phyloP scores from a whole-genome alignment of 768 basidiomycete genomes.

The Collybiopsis confluens region DNA sequence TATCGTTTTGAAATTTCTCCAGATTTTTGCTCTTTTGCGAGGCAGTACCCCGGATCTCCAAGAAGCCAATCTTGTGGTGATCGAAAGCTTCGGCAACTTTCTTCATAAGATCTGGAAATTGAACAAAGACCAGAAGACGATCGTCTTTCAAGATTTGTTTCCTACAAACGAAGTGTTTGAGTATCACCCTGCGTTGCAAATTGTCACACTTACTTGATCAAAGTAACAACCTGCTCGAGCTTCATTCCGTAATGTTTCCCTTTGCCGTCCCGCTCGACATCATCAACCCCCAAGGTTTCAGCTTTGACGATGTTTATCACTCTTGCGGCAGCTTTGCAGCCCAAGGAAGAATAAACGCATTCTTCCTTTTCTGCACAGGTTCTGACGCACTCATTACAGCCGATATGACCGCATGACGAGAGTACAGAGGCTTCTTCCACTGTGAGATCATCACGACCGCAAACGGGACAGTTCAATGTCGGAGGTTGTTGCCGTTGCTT shows the following conservation, averaged over 20 bases:
- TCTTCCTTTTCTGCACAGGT: slow-evolving; percentile 71
- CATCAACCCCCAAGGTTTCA: slow-evolving; percentile 75
- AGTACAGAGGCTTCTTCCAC: slow-evolving; percentile 75
- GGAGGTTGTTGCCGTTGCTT: slow-evolving; percentile 61
- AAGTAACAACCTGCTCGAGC: slow-evolving; percentile 67
- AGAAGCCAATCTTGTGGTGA: slow-evolving; percentile 66
- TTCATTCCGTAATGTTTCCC: slow-evolving; percentile 83
- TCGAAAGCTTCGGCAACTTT: slow-evolving; percentile 83
- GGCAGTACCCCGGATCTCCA: slow-evolving; percentile 79
- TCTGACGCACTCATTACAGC: slow-evolving; percentile 72
- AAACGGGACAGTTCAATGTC: slow-evolving; percentile 58
- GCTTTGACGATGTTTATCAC: slow-evolving; percentile 80
- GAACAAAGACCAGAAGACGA: slow-evolving; percentile 90
- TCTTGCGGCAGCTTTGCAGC: slow-evolving; percentile 78
- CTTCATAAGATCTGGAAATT: slow-evolving; percentile 89
- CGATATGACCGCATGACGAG: slow-evolving; percentile 90
- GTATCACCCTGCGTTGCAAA: neutral
- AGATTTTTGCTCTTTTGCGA: slow-evolving; percentile 76
- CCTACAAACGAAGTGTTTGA: slow-evolving; percentile 30
- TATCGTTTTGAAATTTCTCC: slow-evolving; percentile 80
- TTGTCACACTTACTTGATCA: slow-evolving; percentile 59
- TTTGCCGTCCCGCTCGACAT: slow-evolving; percentile 63
- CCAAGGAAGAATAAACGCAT: slow-evolving; percentile 70
- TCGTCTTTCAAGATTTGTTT: slow-evolving; percentile 69
- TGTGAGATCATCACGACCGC: slow-evolving; percentile 50